Base-by-base conservation (phyloP, 768 basidiomycete genomes). In the Boletus subparvulus region DNA sequence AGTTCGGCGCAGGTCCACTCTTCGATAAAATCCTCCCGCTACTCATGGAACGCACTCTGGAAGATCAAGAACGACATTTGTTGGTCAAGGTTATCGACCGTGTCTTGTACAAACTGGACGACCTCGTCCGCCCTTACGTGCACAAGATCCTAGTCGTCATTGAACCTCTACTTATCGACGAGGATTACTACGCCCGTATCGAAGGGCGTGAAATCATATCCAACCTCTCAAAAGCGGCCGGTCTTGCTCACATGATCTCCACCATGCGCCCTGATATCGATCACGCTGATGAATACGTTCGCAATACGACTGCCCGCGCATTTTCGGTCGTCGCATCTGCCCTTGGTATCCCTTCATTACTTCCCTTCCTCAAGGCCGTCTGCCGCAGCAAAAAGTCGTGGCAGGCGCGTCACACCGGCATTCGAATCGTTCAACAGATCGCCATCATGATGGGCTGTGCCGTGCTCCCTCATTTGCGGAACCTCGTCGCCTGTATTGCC, bases 381-480 rank as follows among this genome's bases (percentile, higher is more conserved):
- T 98, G 97, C 76, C 88, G 94, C 46, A 95, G 92, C 55, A 98
- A 98, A 75, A 99, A 99, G 76, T 98, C 95, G 10, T 99, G 97
- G 97, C 97, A 99, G 74, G 97, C 97, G 10, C 87, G 96, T 57
- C 97, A 98, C 73, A 99, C 97, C 5, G 97, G 97, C 74, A 98
- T 99, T 66, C 94, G 97, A 66, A 98, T 99, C 61, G 94, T 99
- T 12, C 97, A 99, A 74, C 97, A 98, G 73, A 98, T 99, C 49
- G 96, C 97, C 19, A 96, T 98, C 68, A 98, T 98, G 95, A 98
- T 98, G 95, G 96, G 96, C 17, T 98, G 97, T 64, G 96, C 96
- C 17, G 94, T 98, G 24, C 83, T 99, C 2, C 97, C 97, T 16
- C 97, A 98, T 74, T 80, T 99, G 40, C 89, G 95, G 47, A 98